Evolutionary conservation across 2,329 filamentous ascomycete species (phyloP), one percentile per base, ranked within the genome.

Genomic region (Cryoendolithus antarcticus): DNA sequence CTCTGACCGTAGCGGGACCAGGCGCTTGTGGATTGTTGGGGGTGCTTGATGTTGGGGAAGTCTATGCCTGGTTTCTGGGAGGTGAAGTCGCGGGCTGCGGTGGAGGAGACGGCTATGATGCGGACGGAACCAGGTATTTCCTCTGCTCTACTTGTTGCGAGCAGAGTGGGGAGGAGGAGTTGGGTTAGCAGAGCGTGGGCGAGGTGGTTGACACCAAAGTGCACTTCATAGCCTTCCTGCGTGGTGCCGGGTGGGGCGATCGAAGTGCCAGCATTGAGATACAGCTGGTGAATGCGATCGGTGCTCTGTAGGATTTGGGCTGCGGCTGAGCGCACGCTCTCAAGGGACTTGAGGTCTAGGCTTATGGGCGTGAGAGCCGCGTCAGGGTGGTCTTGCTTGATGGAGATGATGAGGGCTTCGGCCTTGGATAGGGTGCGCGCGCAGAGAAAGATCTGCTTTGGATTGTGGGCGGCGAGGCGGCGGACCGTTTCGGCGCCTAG

Each of bases 281-380:
- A 45, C 19, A 57, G 38, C 28, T 53, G 41, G 38, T 57, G 52
- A 11, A 71, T 58, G 3, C 63, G 60, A 11, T 49, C 32, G 13
- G 59, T 55, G n/a, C 50, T 42, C 4, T 37, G 43, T 55, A 11
- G 50, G 44, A 72, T 68, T n/a, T 49, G 47, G 27, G 53, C 50
- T 1, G 66, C 68, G 1, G 66, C 69, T 2, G 55, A 45, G 4
- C 58, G 61, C 48, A 74, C 62, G 13, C 67, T 71, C 9, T 58
- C 50, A 32, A 75, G 64, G 1, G 69, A 72, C 1, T 63, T 49
- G 9, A 75, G 59, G 46, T 75, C 70, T 21, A 71, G 62, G 8
- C 61, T 52, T 6, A 75, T 50, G 43, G 63, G 60, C 31, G 60
- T 56, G 40, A 73, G 62, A 40, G 42, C 44, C 21, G 58, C 58